Conservation (phyloP, 495 filamentous ascomycete genomes). For the Podospora sp. region DNA sequence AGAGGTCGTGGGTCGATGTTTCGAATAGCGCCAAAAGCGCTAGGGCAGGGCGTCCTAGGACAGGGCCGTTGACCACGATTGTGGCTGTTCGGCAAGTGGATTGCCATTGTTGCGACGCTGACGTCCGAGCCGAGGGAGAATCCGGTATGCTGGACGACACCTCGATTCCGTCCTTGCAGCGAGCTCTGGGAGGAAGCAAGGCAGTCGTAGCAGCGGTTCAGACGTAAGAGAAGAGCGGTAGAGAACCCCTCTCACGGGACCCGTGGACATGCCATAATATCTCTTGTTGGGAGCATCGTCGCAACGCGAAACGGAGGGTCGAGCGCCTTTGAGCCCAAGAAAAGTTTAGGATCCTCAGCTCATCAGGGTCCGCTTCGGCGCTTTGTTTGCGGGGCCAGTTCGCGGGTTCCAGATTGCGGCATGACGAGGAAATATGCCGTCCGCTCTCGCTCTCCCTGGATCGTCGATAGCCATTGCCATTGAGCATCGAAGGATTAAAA, state of each 20-base stretch:
- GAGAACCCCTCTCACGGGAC: background rate
- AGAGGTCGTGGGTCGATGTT: background rate
- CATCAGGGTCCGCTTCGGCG: slow-evolving; percentile 4
- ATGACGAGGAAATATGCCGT: background rate
- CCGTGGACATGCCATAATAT: background rate
- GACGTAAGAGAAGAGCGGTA: no score
- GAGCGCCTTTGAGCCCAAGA: background rate
- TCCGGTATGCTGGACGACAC: background rate
- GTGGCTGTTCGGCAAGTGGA: background rate
- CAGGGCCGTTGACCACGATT: background rate
- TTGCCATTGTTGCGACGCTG: background rate
- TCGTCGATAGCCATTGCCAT: background rate
- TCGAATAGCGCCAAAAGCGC: background rate
- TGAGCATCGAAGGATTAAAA: background rate
- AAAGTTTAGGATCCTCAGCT: background rate
- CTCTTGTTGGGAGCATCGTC: background rate
- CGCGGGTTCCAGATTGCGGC: slow-evolving; percentile 4
- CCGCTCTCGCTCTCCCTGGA: background rate
- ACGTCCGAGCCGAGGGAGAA: background rate
- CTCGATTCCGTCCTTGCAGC: background rate
- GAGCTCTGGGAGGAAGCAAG: background rate
- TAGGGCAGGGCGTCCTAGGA: background rate
- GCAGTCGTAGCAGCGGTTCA: background rate
- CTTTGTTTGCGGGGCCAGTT: slow-evolving; percentile 2
- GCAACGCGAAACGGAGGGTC: background rate